These are phyloP conservation scores for Corylus avellana DNA, from an alignment of 306 rosid genomes.

Conservation along the genomic window DNA sequence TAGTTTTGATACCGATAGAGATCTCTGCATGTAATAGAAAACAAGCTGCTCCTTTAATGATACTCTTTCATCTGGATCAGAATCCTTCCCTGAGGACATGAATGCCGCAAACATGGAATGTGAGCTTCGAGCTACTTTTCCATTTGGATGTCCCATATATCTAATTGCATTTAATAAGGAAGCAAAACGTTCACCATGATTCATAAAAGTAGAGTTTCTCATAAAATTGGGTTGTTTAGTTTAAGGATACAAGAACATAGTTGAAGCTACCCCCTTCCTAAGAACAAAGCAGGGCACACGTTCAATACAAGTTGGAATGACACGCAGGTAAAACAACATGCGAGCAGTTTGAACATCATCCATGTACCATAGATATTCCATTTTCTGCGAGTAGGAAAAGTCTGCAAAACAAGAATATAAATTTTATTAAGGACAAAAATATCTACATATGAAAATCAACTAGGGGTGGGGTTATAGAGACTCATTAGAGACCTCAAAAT, in stretches of 20 bases:
- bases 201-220: constrained; percentile 10
- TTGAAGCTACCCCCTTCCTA: constrained; percentile 59
- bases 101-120: constrained; percentile 76
- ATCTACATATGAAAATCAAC: neutral
- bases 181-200: constrained; percentile 20
- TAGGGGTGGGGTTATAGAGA: neutral
- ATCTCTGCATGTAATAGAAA: constrained; percentile 78
- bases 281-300: constrained; percentile 62
- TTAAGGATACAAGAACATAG: constrained; percentile 93
- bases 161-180: constrained; percentile 60
- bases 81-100: constrained; percentile 67
- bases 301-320: constrained; percentile 78
- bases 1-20: constrained; percentile 59
- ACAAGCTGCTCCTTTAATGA: constrained; percentile 85
- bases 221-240: constrained; percentile 26
- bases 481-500: neutral
- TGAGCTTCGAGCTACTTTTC: constrained; percentile 78
- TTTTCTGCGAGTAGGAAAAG: constrained; percentile 34
- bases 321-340: constrained; percentile 73
- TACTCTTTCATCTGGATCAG: constrained; percentile 44
- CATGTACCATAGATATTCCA: constrained; percentile 65
- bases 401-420: constrained; percentile 37
- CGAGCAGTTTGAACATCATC: constrained; percentile 94
- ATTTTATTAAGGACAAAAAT: constrained; percentile 1
- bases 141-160: constrained; percentile 84